Evolutionary conservation across 805 yeast genomes (phyloP).

Genomic region (Saturnispora halmiae): DNA sequence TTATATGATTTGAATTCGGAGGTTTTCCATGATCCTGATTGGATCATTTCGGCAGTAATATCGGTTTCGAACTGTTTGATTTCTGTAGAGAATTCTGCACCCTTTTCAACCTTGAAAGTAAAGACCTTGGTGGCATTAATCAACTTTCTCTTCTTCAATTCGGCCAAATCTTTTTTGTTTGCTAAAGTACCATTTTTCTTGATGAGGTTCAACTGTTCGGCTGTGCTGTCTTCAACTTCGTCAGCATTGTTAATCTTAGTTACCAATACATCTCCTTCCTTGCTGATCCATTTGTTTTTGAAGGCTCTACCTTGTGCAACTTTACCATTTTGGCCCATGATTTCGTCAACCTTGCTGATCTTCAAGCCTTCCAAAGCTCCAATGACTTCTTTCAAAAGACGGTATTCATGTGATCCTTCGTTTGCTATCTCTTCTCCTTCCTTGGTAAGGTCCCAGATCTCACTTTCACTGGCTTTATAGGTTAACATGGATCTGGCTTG

Average conservation of each 20-base stretch:
- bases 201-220: conserved; percentile 51
- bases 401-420: conserved; percentile 85
- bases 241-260: conserved; percentile 41
- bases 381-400: conserved; percentile 67
- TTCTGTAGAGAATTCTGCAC: conserved; percentile 72
- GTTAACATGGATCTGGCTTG: conserved; percentile 74
- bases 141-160: conserved; percentile 91
- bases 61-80: conserved; percentile 85
- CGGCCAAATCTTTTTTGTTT: conserved; percentile 59
- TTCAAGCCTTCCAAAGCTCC: conserved; percentile 71
- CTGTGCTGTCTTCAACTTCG: conserved; percentile 59
- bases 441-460: conserved; percentile 61
- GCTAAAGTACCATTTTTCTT: conserved; percentile 44
- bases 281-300: conserved; percentile 92
- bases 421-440: conserved; percentile 76
- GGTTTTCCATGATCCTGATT: conserved; percentile 70
- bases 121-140: conserved; percentile 59
- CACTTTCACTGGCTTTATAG: conserved; percentile 65
- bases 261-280: conserved; percentile 74
- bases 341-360: conserved; percentile 61
- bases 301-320: conserved; percentile 97
- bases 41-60: conserved; percentile 86
- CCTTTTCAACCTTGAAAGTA: conserved; percentile 71
- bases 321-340: conserved; percentile 76
- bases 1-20: conserved; percentile 90